phyloP scores from a whole-genome alignment of 2,329 filamentous ascomycete genomes.

The Aspergillus luchuensis region DNA sequence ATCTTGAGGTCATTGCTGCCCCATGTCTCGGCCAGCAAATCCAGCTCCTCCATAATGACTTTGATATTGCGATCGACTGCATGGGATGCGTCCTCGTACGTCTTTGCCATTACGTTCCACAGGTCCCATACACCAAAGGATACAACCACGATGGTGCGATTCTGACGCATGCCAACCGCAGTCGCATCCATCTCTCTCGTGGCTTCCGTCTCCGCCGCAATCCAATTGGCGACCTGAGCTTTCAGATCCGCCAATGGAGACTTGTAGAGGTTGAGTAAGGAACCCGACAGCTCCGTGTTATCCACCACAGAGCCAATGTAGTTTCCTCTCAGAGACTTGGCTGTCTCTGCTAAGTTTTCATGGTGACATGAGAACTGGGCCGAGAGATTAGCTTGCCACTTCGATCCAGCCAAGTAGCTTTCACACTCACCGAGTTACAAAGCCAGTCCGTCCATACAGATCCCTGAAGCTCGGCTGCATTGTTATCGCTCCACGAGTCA shows the following conservation, averaged over 20 bases:
- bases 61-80: conserved; percentile 35
- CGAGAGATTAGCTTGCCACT: conserved; percentile 8
- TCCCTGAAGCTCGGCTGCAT: conserved; percentile 30
- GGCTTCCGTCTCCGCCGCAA: conserved; percentile 33
- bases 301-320: conserved; percentile 38
- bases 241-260: conserved; percentile 39
- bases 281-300: conserved; percentile 32
- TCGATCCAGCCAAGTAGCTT: not conserved
- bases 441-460: conserved; percentile 40
- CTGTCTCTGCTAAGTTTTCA: conserved; percentile 37
- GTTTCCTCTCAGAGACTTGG: conserved; percentile 28
- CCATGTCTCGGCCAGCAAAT: conserved; percentile 32
- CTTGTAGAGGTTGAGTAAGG: conserved; percentile 28
- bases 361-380: conserved; percentile 37
- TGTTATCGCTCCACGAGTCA: conserved; percentile 43
- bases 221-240: conserved; percentile 40
- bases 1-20: conserved; percentile 35
- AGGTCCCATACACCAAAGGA: conserved; percentile 46
- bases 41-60: conserved; percentile 37
- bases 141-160: conserved; percentile 38
- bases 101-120: conserved; percentile 36
- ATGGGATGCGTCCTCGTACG: conserved; percentile 27
- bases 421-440: conserved; percentile 35
- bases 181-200: conserved; percentile 26
- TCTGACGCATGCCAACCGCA: conserved; percentile 26